Evolutionary conservation across 106 monocot species (phyloP).

Genomic region (Acorus gramineus): DNA sequence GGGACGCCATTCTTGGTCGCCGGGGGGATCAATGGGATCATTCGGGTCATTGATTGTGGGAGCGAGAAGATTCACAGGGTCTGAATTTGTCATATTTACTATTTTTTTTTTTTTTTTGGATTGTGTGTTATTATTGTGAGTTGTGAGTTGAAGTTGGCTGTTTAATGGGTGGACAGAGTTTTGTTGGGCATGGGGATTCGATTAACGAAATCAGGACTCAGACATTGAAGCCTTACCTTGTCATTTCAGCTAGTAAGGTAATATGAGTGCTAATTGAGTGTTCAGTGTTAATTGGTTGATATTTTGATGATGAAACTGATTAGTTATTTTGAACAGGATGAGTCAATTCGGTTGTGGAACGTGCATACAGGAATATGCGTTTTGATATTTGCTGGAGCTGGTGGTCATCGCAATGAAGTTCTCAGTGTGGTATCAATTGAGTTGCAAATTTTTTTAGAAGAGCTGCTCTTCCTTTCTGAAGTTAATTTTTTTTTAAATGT

Average conservation of each 20-base stretch:
- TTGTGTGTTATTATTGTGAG: conserved; percentile 1
- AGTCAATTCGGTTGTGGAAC: conserved; percentile 95
- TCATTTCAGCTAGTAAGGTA: conserved; percentile 95
- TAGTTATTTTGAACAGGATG: conserved; percentile 46
- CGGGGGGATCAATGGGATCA: conserved; percentile 91
- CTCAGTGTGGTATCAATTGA: conserved; percentile 73
- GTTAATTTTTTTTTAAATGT: neutral
- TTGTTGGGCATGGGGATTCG: conserved; percentile 94
- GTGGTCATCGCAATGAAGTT: conserved; percentile 99
- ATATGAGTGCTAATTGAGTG: neutral
- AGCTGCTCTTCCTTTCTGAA: neutral
- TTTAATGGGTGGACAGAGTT: conserved; percentile 33
- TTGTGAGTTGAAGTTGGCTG: neutral
- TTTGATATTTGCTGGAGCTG: conserved; percentile 94
- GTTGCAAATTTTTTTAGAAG: neutral
- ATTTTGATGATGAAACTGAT: neutral
- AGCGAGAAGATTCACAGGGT: conserved; percentile 87
- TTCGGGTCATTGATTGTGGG: conserved; percentile 81
- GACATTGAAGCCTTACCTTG: conserved; percentile 84
- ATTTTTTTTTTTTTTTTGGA: neutral
- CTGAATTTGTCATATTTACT: neutral
- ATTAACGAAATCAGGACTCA: conserved; percentile 95
- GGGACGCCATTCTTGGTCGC: conserved; percentile 81
- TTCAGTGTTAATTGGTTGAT: neutral
- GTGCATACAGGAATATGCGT: conserved; percentile 97